Base-by-base conservation (phyloP, 495 filamentous ascomycete species). In the Xylaria flabelliformis region DNA sequence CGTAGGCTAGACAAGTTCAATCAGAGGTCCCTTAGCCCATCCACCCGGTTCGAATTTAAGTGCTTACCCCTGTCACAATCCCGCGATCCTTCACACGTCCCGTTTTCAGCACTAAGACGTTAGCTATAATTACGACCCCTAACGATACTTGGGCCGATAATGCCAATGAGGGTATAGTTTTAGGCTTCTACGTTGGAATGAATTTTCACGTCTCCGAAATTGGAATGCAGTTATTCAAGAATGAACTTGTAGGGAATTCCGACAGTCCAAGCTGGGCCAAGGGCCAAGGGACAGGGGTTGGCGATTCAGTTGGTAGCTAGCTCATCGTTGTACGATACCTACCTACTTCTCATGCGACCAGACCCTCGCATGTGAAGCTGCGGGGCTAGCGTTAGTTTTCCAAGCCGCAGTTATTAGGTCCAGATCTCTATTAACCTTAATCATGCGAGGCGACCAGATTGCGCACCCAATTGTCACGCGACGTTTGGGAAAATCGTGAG, bases 111-210 rank as follows among this genome's bases (percentile, higher is more conserved):
- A 26, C 51, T 55, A 55, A 24, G 8, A 39, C 24, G 24, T 26
- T 26, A 26, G 51, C 51, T 55, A 55, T 55, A 55, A 55, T 55
- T 55, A 55, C 51, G 15, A 55, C 51, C 51, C 51, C 51, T 55
- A 55, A 29, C 51, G 13, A 13, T 13, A 55, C 51, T 55, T 55
- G 12, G 21, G 51, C 51, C 24, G 51, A 17, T 55, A 55, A 26
- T 13, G 21, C 51, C 24, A 24, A 55, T 12, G 51, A 4, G 10
- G 51, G 24, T 6, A 55, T 24, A 55, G 50, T 12, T 12, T 53
- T 50, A 42, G 39, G 39, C 5, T 50, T 21, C 19, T n/a, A 19
- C 19, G 46, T 6, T 50, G 46, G 46, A 21, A n/a, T 53, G 26
- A 10, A 53, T 8, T 53, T 24, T 12, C 24, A 10, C 24, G 19